Base-by-base conservation (phyloP, 2,329 filamentous ascomycete species). In the Talaromyces sp. region DNA sequence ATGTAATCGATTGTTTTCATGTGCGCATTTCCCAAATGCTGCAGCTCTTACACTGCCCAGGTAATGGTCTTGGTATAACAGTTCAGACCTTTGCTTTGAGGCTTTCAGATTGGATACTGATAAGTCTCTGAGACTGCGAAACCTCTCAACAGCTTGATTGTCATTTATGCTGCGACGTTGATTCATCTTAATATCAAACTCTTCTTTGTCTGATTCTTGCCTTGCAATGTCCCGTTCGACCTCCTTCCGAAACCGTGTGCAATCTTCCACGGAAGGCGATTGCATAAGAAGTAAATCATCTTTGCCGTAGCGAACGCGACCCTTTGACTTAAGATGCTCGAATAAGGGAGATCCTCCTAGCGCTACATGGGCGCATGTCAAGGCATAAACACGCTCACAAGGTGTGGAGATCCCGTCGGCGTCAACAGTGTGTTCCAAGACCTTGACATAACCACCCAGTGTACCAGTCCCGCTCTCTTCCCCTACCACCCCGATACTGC, bases 401-500 rank as follows among this genome's bases (percentile, higher is more conserved):
- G n/a, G 11, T 37, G 11, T 35, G 5, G 40, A 31, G 36, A 13
- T 55, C 36, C 28, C 53, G 28, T 46, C 13, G 17, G 25, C 13
- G 25, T 46, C 40, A 31, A 25, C 31, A 13, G 25, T 15, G 9
- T 3, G 25, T 35, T 46, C 36, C 13, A 21, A 21, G 1, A 46
- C 53, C 10, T 40, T 19, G 19, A 55, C 17, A 55, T 55, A 55
- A 28, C 53, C 53, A 13, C 53, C 53, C 39, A 55, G 17, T 55
- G 53, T 55, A 8, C 39, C 53, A 17, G 25, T 28, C 13, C 9
- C 28, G 0, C 1, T n/a, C 15, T 45, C 15, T 21, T 55, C 40
- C 28, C 19, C 28, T 13, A 36, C 10, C 3, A 25, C 17, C 25
- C 53, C 40, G 17, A 55, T 19, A 46, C 53, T 36, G 11, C 28